Base-by-base conservation (phyloP, 2,329 filamentous ascomycete species). In the Xylogone sp. region DNA sequence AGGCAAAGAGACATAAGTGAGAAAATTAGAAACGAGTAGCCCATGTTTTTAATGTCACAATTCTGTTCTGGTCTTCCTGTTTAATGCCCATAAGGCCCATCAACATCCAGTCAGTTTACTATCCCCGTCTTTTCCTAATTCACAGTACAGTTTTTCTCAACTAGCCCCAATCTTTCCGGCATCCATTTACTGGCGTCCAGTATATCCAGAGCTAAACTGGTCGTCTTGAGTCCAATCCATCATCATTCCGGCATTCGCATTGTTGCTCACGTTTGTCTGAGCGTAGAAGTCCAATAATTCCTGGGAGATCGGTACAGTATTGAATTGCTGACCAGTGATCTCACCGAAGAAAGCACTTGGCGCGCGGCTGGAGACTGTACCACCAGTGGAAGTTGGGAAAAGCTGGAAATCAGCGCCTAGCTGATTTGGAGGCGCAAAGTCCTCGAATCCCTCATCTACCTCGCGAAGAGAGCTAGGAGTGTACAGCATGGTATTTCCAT, bases 401-500 rank as follows among this genome's bases (percentile, higher is more conserved):
- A 66, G 62, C 43, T 61, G 60, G 48, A 66, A 66, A 42, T 66
- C 62, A 12, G 39, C 45, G 12, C 27, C 27, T 62, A 51, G 44
- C 54, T 56, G 39, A 39, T 60, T 59, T 34, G 47, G 50, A 18
- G 62, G 59, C n/a, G 56, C 45, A 27, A 61, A 55, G 48, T 63
- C 60, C 20, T 60, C 59, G 43, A 64, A 65, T 2, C 61, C 63
- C 50, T 90, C 86, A 54, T 90, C 86, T 21, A 83, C 75, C 21
- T 82, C 78, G 18, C 73, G 72, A 53, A 83, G 68, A 0, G 84
- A 84, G 42, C 77, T 76, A 45, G 87, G 83, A 9, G 86, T 87
- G 68, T 78, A 87, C 27, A 90, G 76, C 71, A 88, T 87, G 1
- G 83, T 72, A 53, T 86, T 84, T 31, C 79, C 77, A 60, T 89